Evolutionary conservation across 2,329 filamentous ascomycete species (phyloP).

Genomic region (Ceratocystiopsis sp.): DNA sequence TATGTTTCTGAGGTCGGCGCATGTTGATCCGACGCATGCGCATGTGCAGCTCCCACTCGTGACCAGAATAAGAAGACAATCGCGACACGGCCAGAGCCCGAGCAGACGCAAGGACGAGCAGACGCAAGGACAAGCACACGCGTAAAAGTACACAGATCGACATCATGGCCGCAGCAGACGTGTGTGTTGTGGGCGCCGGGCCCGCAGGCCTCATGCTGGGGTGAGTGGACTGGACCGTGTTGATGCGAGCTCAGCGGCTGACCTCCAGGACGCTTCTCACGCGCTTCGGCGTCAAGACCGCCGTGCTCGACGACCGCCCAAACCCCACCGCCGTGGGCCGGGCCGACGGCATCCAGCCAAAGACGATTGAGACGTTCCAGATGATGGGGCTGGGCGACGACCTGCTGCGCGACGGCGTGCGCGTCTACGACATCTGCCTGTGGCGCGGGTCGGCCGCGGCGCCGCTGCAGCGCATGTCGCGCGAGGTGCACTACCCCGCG

Average conservation of each 20-base stretch:
- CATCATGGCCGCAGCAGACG: constrained; percentile 3
- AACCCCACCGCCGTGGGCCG: constrained; percentile 23
- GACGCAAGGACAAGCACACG: not conserved
- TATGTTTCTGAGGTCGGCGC: too few species aligned
- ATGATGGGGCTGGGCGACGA: constrained; percentile 58
- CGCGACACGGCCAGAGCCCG: too few species aligned
- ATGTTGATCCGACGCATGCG: too few species aligned
- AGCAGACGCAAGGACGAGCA: too few species aligned
- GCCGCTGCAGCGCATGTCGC: constrained; percentile 21
- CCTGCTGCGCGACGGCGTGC: constrained; percentile 47
- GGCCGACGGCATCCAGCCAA: constrained; percentile 60
- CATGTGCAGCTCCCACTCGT: too few species aligned
- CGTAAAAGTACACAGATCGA: not conserved
- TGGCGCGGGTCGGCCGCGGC: constrained; percentile 47
- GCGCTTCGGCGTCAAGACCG: constrained; percentile 32
- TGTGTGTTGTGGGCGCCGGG: constrained; percentile 13
- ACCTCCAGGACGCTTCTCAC: constrained; percentile 19
- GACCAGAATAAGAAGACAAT: too few species aligned
- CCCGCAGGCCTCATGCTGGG: constrained; percentile 23
- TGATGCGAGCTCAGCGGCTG: not conserved
- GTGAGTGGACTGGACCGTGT: constrained; percentile 9
- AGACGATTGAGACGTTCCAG: constrained; percentile 60
- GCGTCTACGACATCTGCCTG: constrained; percentile 59
- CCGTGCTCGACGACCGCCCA: constrained; percentile 7
- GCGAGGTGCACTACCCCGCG: constrained; percentile 46